A percentile compares a stretch with the other conserved stretches of the same genome.
These are phyloP conservation scores for Arachis stenosperma DNA, from an alignment of 306 rosid species.

Conservation along the genomic window DNA sequence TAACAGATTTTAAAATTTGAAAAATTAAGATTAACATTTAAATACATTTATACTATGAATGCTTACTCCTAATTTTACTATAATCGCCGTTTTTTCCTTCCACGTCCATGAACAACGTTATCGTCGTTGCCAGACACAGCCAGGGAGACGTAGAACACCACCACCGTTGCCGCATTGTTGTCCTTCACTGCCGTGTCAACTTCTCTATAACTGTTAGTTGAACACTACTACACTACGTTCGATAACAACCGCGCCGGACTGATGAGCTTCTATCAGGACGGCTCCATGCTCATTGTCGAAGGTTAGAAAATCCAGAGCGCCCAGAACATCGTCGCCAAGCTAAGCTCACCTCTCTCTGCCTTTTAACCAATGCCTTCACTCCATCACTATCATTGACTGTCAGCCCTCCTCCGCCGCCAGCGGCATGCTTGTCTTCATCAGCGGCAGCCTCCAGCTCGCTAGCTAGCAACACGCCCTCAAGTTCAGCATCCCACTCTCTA, in stretches of 20 bases:
- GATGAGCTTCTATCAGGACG: slow-evolving; percentile 68
- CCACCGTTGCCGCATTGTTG: too few relatives aligned
- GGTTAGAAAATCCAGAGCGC: slow-evolving; percentile 90
- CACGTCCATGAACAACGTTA: too few relatives aligned
- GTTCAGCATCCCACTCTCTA: slow-evolving; percentile 63
- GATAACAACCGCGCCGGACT: slow-evolving; percentile 61
- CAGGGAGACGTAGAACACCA: too few relatives aligned
- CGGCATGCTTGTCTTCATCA: slow-evolving; percentile 90
- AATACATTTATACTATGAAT: too few relatives aligned
- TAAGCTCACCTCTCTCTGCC: slow-evolving; percentile 87
- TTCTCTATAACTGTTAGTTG: too few relatives aligned
- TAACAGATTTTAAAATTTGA: too few relatives aligned
- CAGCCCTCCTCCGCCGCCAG: slow-evolving; percentile 85
- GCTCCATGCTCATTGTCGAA: slow-evolving; percentile 87
- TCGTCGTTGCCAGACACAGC: too few relatives aligned
- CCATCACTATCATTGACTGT: slow-evolving; percentile 80
- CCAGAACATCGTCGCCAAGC: slow-evolving; percentile 66
- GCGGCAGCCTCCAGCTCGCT: slow-evolving; percentile 89
- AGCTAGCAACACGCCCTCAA: slow-evolving; percentile 92
- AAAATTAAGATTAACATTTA: too few relatives aligned
- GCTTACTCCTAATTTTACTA: too few relatives aligned
- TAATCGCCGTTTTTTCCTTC: too few relatives aligned
- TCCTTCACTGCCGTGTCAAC: too few relatives aligned
- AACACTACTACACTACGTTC: slow-evolving; percentile 85
- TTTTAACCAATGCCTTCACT: slow-evolving; percentile 89